Evolutionary conservation across 2,329 filamentous ascomycete species (phyloP).

Genomic region (Fusarium camptoceras): DNA sequence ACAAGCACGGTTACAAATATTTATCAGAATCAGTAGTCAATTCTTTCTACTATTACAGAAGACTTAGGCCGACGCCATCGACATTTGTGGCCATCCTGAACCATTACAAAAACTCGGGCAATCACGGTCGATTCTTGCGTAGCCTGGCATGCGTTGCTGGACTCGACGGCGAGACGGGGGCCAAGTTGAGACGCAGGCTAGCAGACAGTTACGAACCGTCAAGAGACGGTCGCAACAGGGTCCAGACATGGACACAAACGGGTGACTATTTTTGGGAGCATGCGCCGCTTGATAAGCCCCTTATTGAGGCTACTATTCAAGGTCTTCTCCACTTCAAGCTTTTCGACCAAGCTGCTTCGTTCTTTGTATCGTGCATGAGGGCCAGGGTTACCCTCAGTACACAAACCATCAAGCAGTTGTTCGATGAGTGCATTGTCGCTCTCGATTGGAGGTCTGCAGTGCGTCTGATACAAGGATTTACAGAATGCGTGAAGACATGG

Average conservation of each 20-base stretch:
- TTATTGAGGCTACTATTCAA: slow-evolving; percentile 60
- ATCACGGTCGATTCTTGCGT: slow-evolving; percentile 58
- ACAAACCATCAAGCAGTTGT: slow-evolving; percentile 51
- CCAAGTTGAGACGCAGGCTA: slow-evolving; percentile 53
- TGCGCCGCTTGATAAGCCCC: slow-evolving; percentile 51
- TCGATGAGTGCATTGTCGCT: slow-evolving; percentile 57
- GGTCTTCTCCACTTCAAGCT: slow-evolving; percentile 62
- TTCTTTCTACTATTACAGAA: slow-evolving; percentile 60
- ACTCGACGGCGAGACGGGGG: slow-evolving; percentile 53
- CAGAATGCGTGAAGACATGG: slow-evolving; percentile 44
- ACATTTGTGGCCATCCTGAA: slow-evolving; percentile 63
- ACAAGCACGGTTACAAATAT: slow-evolving; percentile 60
- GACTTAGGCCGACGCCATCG: slow-evolving; percentile 60
- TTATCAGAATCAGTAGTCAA: slow-evolving; percentile 66
- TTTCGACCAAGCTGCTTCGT: slow-evolving; percentile 57
- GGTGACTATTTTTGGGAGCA: slow-evolving; percentile 57
- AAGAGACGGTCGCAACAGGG: slow-evolving; percentile 45
- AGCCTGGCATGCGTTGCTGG: slow-evolving; percentile 61
- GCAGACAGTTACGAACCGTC: slow-evolving; percentile 44
- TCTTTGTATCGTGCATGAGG: slow-evolving; percentile 56
- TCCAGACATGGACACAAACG: slow-evolving; percentile 40
- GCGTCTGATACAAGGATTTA: slow-evolving; percentile 48
- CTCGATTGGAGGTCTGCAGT: slow-evolving; percentile 56
- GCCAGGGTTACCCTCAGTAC: slow-evolving; percentile 50
- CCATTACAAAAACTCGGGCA: slow-evolving; percentile 59